Conservation (phyloP, 352 stramenopile genomes). For the Pythium angustatum region DNA sequence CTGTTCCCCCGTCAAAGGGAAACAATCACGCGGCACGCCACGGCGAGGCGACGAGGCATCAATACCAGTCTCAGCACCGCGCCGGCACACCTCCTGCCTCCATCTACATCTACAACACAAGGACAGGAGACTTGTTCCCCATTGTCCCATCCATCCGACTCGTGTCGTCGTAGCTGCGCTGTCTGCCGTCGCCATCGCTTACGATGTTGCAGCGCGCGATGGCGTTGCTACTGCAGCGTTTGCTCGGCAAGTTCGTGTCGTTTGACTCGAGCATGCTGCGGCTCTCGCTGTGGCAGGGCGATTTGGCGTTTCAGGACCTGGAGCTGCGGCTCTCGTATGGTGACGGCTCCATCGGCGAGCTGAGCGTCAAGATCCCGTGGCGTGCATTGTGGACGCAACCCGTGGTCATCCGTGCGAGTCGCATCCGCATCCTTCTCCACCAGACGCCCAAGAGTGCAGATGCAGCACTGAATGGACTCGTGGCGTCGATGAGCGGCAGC, state of each 20-base stretch:
- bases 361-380: conserved; percentile 87
- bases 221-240: conserved; percentile 80
- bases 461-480: conserved; percentile 13
- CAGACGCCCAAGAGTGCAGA: conserved; percentile 39
- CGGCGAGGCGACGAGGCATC: too few species aligned
- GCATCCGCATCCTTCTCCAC: conserved; percentile 73
- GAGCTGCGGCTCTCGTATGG: conserved; percentile 80
- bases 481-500: conserved; percentile 11
- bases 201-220: conserved; percentile 81
- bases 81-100: too few species aligned
- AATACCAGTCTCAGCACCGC: too few species aligned
- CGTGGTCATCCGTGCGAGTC: conserved; percentile 73
- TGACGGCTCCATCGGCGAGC: conserved; percentile 68
- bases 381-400: conserved; percentile 81
- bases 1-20: conserved; percentile 29
- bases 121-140: too few species aligned
- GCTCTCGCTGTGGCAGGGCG: conserved; percentile 84
- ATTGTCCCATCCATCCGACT: too few species aligned
- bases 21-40: conserved; percentile 8
- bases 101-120: too few species aligned
- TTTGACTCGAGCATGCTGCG: conserved; percentile 86
- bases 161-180: too few species aligned
- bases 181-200: neutral
- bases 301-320: conserved; percentile 82
- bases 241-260: conserved; percentile 88